These are phyloP conservation scores for Arthrobotrys entomopaga DNA, from an alignment of 2,329 filamentous ascomycete genomes.

Conservation along the genomic window DNA sequence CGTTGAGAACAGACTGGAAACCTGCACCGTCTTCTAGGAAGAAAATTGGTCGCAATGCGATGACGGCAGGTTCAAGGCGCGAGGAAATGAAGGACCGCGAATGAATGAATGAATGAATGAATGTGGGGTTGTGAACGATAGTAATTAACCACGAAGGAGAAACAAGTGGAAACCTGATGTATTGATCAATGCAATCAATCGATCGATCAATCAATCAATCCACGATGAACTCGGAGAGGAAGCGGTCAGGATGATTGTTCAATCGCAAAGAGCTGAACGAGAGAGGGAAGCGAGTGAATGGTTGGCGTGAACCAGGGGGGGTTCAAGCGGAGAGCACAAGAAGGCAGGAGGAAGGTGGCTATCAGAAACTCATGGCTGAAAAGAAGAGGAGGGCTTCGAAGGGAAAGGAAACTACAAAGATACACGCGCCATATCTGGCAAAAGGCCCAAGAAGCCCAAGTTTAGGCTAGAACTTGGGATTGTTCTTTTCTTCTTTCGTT, in stretches of 20 bases:
- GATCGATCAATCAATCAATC: conserved; percentile 19
- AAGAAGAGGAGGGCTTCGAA: conserved; percentile 1
- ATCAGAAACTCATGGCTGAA: conserved; percentile 42
- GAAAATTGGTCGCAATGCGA: conserved; percentile 9
- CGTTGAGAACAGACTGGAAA: conserved; percentile 4
- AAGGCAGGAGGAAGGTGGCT: conserved; percentile 47
- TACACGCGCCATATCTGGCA: conserved; percentile 15
- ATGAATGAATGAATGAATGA: conserved; percentile 17
- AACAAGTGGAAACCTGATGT: conserved; percentile 9
- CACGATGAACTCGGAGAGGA: conserved; percentile 10
- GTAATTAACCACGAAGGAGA: conserved; percentile 25
- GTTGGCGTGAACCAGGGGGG: conserved; percentile 5
- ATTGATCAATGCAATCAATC: too few relatives aligned
- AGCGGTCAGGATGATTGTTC: conserved; percentile 10
- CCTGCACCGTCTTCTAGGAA: conserved; percentile 15
- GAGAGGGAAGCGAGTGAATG: conserved; percentile 4
- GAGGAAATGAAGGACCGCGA: conserved; percentile 14
- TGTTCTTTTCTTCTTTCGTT: conserved; percentile 14
- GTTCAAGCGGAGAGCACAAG: conserved; percentile 7
- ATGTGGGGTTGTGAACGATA: conserved; percentile 33
- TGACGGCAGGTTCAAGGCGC: conserved; percentile 11
- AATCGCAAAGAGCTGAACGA: background rate
- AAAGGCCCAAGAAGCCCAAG: conserved; percentile 33
- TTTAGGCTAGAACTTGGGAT: conserved; percentile 50
- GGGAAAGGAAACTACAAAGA: conserved; percentile 13